Percentiles rank a stretch among this genome's conserved stretches.
Conservation (phyloP, 352 stramenopile genomes). For the Pythium volutum region DNA sequence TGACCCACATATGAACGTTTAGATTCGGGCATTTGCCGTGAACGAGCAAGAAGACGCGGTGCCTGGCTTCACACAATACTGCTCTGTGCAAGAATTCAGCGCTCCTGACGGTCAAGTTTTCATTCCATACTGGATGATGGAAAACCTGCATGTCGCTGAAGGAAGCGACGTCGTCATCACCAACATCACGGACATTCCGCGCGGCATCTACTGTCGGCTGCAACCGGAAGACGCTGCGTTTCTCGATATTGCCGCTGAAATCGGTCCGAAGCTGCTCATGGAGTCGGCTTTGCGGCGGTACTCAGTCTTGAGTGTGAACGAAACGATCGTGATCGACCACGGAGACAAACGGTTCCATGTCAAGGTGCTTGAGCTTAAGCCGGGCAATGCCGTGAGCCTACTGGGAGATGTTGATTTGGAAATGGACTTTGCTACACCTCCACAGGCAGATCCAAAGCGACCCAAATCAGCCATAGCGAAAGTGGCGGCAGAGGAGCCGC, state of each 20-base stretch:
- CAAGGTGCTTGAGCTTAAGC: conserved; percentile 51
- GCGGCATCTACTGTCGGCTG: conserved; percentile 51
- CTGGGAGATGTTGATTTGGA: conserved; percentile 67
- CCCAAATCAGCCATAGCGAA: conserved; percentile 14
- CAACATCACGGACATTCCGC: conserved; percentile 32
- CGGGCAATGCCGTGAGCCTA: conserved; percentile 40
- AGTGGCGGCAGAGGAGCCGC: background rate
- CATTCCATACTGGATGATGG: conserved; percentile 72
- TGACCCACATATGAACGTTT: background rate
- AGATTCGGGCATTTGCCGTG: conserved; percentile 26
- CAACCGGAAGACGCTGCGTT: conserved; percentile 47
- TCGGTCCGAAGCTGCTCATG: conserved; percentile 63
- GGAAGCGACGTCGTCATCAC: conserved; percentile 36
- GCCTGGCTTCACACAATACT: conserved; percentile 32
- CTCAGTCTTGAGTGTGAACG: conserved; percentile 47
- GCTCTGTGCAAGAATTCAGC: conserved; percentile 66
- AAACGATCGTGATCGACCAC: conserved; percentile 57
- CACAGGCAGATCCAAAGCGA: conserved; percentile 23
- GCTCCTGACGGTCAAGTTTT: conserved; percentile 47
- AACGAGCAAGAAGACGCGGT: background rate
- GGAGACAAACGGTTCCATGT: conserved; percentile 41
- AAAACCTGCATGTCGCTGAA: conserved; percentile 44
- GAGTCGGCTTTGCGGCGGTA: conserved; percentile 56
- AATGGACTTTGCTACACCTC: conserved; percentile 48
- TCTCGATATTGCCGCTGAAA: conserved; percentile 46